These are phyloP conservation scores for Aspergillus phoenicis DNA, from an alignment of 2,329 filamentous ascomycete species.

Conservation along the genomic window DNA sequence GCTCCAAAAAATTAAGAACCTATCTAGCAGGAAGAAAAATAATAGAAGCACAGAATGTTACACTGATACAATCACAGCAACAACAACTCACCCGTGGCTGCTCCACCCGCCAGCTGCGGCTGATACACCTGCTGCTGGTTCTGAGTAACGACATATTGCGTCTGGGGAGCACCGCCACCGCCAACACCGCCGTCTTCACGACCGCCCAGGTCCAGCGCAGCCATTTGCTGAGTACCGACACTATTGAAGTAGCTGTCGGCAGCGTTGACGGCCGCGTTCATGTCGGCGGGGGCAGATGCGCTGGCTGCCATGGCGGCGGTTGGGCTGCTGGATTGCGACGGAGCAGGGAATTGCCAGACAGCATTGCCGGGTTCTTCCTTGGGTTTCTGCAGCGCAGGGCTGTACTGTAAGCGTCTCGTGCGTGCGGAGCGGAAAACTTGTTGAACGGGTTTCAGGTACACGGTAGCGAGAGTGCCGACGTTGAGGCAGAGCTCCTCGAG, in stretches of 20 bases:
- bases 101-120: slow-evolving; percentile 64
- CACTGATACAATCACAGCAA: slow-evolving; percentile 54
- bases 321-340: slow-evolving; percentile 27
- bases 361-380: slow-evolving; percentile 46
- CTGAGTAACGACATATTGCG: slow-evolving; percentile 73
- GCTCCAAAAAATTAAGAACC: slow-evolving; percentile 14
- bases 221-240: slow-evolving; percentile 73
- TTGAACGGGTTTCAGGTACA: slow-evolving; percentile 96
- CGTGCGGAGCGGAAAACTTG: slow-evolving; percentile 92
- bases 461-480: slow-evolving; percentile 92
- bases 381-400: slow-evolving; percentile 79
- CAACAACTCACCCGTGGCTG: slow-evolving; percentile 71
- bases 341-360: slow-evolving; percentile 42
- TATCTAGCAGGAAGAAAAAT: not conserved
- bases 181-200: slow-evolving; percentile 67
- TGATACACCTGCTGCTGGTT: slow-evolving; percentile 77
- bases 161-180: slow-evolving; percentile 54
- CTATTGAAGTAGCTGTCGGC: slow-evolving; percentile 89
- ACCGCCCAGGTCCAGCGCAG: slow-evolving; percentile 68
- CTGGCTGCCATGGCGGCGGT: slow-evolving; percentile 31
- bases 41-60: slow-evolving; percentile 11
- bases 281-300: slow-evolving; percentile 48
- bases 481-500: slow-evolving; percentile 97
- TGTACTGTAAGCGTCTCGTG: slow-evolving; percentile 75
- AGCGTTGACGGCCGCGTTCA: slow-evolving; percentile 74